These are phyloP conservation scores for Zygnema circumcarinatum DNA, from an alignment of 139 green algal species.

Conservation along the genomic window DNA sequence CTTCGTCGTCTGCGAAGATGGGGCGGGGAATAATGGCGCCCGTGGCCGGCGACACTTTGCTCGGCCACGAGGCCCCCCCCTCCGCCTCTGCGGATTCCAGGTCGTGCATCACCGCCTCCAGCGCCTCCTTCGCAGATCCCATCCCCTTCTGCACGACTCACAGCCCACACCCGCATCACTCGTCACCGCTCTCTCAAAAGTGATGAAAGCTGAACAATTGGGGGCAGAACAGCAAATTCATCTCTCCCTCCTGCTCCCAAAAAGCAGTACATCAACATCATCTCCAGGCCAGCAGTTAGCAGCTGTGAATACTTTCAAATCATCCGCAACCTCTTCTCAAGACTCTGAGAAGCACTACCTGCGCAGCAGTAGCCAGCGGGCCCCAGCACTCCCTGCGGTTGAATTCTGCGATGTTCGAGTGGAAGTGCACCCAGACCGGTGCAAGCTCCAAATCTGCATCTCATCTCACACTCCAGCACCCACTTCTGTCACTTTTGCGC, in stretches of 20 bases:
- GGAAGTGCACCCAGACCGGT: constrained; percentile 35
- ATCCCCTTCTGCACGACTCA: not conserved
- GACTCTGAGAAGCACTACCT: not conserved
- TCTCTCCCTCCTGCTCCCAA: not conserved
- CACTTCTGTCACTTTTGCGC: no score
- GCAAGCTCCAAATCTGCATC: constrained; percentile 43
- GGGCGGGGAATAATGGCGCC: not conserved
- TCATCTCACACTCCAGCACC: no score
- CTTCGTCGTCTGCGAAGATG: not conserved
- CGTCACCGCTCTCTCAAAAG: no score
- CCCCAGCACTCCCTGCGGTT: constrained; percentile 37
- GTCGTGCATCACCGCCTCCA: not conserved
- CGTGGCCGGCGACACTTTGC: not conserved
- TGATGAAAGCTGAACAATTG: no score
- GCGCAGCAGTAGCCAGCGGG: not conserved
- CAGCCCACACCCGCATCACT: no score
- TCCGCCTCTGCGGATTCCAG: no score
- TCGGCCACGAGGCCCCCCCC: not conserved
- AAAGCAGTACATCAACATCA: not conserved
- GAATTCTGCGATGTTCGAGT: constrained; percentile 34
- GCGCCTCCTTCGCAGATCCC: not conserved
- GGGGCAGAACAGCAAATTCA: no score
- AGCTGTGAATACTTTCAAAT: not conserved
- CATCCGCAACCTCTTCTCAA: not conserved
- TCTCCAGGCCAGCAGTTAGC: not conserved